Conservation (phyloP, 306 rosid species). For the Neltuma alba region DNA sequence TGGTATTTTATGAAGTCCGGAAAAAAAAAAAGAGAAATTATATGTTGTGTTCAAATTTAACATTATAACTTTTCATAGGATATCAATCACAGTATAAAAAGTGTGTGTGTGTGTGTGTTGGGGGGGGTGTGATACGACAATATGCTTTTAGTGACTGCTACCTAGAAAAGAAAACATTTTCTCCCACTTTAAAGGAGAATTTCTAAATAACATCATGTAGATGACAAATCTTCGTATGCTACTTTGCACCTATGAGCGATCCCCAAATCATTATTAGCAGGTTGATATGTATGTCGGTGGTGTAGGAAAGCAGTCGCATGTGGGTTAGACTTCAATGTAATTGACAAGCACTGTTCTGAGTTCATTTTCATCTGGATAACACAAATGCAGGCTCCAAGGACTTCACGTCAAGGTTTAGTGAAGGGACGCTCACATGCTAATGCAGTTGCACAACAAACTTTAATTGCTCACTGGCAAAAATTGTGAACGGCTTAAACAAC, state of each 20-base stretch:
- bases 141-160: conserved; percentile 15
- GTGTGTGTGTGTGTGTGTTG: too few species aligned
- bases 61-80: neutral
- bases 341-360: conserved; percentile 23
- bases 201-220: neutral
- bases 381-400: conserved; percentile 89
- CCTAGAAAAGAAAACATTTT: neutral
- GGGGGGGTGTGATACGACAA: conserved; percentile 9
- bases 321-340: conserved; percentile 32
- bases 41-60: neutral
- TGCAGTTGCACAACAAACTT: conserved; percentile 93
- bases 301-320: conserved; percentile 20
- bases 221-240: conserved; percentile 13
- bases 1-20: neutral
- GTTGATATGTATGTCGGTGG: conserved; percentile 28
- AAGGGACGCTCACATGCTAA: conserved; percentile 98
- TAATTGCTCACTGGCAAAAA: conserved; percentile 99
- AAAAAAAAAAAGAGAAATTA: neutral
- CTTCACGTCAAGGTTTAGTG: conserved; percentile 86
- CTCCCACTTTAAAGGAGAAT: conserved; percentile 7
- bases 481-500: conserved; percentile 84
- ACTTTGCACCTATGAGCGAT: conserved; percentile 18
- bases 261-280: conserved; percentile 17
- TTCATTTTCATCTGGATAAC: conserved; percentile 28
- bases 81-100: neutral